These are phyloP conservation scores for Solanum bulbocastanum DNA, from an alignment of 257 asterid species.

Conservation along the genomic window DNA sequence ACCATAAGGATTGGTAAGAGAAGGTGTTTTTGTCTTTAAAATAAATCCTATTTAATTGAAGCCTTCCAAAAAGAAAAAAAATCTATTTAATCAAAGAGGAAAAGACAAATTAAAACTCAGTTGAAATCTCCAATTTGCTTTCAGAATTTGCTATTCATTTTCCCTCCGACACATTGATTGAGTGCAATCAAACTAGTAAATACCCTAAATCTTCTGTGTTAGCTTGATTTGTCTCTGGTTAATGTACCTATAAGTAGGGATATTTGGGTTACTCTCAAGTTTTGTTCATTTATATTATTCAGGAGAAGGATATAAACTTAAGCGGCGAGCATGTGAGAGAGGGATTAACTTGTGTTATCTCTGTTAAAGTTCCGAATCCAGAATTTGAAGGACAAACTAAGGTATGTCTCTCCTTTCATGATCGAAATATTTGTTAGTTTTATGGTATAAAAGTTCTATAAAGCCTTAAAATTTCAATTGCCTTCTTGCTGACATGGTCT, in stretches of 20 bases:
- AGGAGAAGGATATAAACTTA: conserved; percentile 87
- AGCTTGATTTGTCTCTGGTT: background rate
- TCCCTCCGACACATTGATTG: background rate
- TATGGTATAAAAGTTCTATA: background rate
- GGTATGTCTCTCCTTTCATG: conserved; percentile 25
- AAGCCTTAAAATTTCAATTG: background rate
- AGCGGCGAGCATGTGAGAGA: conserved; percentile 98
- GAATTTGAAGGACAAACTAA: conserved; percentile 99
- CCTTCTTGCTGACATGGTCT: background rate
- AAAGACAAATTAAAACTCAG: background rate
- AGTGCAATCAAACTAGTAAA: background rate
- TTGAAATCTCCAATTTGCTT: background rate
- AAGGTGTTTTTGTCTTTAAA: background rate
- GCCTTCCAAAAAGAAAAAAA: background rate
- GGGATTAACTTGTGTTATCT: conserved; percentile 89
- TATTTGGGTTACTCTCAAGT: background rate
- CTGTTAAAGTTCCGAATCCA: conserved; percentile 90
- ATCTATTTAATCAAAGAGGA: background rate
- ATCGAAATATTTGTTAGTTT: background rate
- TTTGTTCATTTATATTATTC: conserved; percentile 13
- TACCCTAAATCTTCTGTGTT: background rate
- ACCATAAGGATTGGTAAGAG: background rate
- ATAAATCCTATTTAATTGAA: background rate
- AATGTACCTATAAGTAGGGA: background rate
- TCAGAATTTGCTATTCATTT: background rate